Evolutionary conservation across 116 monocot genomes (phyloP).

Genomic region (Phalaenopsis hybrid): DNA sequence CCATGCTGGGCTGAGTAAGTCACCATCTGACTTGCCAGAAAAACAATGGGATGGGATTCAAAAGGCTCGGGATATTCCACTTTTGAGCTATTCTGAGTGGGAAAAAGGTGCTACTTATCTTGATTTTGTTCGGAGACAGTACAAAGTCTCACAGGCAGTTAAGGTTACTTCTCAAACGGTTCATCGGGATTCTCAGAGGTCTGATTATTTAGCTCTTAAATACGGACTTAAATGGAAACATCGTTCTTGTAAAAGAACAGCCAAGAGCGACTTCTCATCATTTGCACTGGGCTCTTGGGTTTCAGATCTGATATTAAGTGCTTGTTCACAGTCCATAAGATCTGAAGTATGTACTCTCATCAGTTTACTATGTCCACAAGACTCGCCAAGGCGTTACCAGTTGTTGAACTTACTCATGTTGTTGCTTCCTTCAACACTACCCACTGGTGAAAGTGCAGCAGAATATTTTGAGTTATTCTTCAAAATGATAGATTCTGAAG

Average conservation of each 20-base stretch:
- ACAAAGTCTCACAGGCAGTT: conserved; percentile 62
- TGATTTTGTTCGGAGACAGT: conserved; percentile 95
- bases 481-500: conserved; percentile 70
- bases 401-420: conserved; percentile 77
- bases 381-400: conserved; percentile 67
- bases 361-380: conserved; percentile 65
- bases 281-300: conserved; percentile 95
- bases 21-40: conserved; percentile 35
- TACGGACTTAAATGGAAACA: conserved; percentile 91
- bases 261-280: conserved; percentile 68
- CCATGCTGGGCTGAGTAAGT: conserved; percentile 30
- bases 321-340: conserved; percentile 96
- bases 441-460: conserved; percentile 91
- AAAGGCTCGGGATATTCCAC: conserved; percentile 60
- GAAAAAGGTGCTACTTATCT: conserved; percentile 93
- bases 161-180: conserved; percentile 48
- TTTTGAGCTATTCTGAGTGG: conserved; percentile 94
- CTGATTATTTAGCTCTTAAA: conserved; percentile 78
- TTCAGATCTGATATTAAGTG: conserved; percentile 88
- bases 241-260: conserved; percentile 45
- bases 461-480: conserved; percentile 96
- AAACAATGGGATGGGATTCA: conserved; percentile 35
- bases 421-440: conserved; percentile 61
- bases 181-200: conserved; percentile 59
- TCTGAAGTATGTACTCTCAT: conserved; percentile 81